Percentiles rank a stretch among this genome's conserved stretches.
Evolutionary conservation across 208 protist species (phyloP).

Genomic region (Acanthamoeba triangularis): DNA sequence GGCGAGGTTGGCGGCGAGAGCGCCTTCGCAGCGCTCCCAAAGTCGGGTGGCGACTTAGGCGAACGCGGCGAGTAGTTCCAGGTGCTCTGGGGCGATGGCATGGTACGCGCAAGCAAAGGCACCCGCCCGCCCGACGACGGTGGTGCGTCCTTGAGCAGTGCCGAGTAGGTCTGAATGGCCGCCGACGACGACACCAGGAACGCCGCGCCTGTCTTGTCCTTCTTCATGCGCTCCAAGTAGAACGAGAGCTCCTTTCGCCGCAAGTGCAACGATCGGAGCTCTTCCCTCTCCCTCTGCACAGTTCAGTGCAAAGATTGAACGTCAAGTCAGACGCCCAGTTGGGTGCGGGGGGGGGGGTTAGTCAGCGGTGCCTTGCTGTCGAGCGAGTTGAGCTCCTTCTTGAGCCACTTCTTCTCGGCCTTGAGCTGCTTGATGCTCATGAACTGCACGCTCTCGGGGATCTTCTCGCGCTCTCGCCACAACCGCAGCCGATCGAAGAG

Average conservation of each 20-base stretch:
- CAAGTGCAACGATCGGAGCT: conserved; percentile 14
- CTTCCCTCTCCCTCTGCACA: background rate
- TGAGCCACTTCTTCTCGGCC: conserved; percentile 45
- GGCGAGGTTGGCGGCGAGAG: background rate
- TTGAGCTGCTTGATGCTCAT: conserved; percentile 53
- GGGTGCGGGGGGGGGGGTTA: background rate
- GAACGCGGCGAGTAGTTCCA: background rate
- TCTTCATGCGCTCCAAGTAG: background rate
- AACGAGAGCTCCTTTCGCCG: background rate
- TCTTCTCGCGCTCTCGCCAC: conserved; percentile 15
- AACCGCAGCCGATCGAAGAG: conserved; percentile 19
- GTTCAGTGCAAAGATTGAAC: background rate
- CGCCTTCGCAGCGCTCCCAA: background rate
- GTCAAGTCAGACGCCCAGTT: background rate
- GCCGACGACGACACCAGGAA: conserved; percentile 6
- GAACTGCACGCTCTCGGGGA: conserved; percentile 24
- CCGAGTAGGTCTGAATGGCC: background rate
- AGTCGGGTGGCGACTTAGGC: background rate
- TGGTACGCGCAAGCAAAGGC: background rate
- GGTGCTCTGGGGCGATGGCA: too few species aligned
- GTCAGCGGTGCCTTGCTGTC: background rate
- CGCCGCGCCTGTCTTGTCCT: background rate
- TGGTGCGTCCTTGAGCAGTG: background rate
- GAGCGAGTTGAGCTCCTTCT: conserved; percentile 33
- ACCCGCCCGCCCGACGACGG: background rate